Percentiles rank a stretch among this genome's conserved stretches.
Conservation (phyloP, 371 early-diverging fungal species). For the Smittium mucronatum region DNA sequence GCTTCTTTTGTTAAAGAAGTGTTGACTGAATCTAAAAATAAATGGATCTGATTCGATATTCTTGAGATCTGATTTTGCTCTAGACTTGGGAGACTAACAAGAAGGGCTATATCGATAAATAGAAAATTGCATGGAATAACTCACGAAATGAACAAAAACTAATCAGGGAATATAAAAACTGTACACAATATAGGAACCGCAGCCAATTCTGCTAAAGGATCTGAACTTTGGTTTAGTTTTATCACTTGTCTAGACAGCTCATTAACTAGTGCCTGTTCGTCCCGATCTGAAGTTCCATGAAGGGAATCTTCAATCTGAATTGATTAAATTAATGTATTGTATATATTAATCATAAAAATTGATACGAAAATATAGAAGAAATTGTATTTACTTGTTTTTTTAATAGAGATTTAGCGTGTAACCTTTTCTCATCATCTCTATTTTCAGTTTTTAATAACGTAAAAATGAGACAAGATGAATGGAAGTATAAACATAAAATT, state of each 20-base stretch:
- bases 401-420: neutral
- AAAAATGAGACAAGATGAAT: neutral
- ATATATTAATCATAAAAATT: neutral
- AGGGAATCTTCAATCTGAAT: slow-evolving; percentile 5
- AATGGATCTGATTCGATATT: slow-evolving; percentile 19
- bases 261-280: neutral
- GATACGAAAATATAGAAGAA: neutral
- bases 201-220: slow-evolving; percentile 1
- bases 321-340: neutral
- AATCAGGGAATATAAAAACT: neutral
- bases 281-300: neutral
- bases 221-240: slow-evolving; percentile 2
- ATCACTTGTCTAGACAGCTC: slow-evolving; percentile 2
- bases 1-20: slow-evolving; percentile 21
- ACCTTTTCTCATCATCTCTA: neutral
- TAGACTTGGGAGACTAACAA: slow-evolving; percentile 21
- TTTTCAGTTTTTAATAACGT: neutral
- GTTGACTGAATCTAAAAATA: slow-evolving; percentile 16
- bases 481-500: neutral
- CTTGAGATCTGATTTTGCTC: slow-evolving; percentile 23
- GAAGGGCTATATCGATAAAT: slow-evolving; percentile 13
- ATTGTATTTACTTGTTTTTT: neutral
- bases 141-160: neutral
- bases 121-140: neutral
- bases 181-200: slow-evolving; percentile 12